Conservation (phyloP, 306 rosid species). For the Prunus salicina region DNA sequence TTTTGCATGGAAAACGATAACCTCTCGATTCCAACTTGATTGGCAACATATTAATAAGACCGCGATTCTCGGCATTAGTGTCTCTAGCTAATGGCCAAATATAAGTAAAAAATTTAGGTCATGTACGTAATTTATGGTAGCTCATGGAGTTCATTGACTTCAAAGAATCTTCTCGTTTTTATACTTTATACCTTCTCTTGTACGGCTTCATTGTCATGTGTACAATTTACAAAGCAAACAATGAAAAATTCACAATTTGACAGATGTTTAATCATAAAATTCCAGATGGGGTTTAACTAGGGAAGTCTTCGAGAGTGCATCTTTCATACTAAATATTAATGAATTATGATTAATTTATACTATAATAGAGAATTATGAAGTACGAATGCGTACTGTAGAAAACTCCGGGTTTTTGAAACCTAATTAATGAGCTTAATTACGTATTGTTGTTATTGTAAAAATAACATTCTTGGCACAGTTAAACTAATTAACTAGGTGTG, state of each 20-base stretch:
- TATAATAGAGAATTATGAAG: neutral
- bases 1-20: constrained; percentile 47
- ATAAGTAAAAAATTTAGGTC: constrained; percentile 2
- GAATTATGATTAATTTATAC: no score
- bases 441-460: neutral
- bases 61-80: constrained; percentile 69
- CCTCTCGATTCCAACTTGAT: constrained; percentile 30
- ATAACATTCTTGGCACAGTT: neutral
- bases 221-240: neutral
- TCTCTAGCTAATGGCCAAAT: constrained; percentile 25
- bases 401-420: no score
- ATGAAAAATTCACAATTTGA: neutral
- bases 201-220: neutral
- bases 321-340: no score
- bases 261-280: neutral
- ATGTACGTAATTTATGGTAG: neutral
- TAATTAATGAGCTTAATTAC: no score
- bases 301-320: neutral
- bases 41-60: constrained; percentile 23
- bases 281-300: neutral
- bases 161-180: neutral
- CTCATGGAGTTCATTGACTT: constrained; percentile 3
- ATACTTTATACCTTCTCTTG: neutral
- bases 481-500: neutral
- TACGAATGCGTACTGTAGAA: no score